Base-by-base conservation (phyloP, 2,329 filamentous ascomycete species). In the Gnomoniopsis smithogilvyi region DNA sequence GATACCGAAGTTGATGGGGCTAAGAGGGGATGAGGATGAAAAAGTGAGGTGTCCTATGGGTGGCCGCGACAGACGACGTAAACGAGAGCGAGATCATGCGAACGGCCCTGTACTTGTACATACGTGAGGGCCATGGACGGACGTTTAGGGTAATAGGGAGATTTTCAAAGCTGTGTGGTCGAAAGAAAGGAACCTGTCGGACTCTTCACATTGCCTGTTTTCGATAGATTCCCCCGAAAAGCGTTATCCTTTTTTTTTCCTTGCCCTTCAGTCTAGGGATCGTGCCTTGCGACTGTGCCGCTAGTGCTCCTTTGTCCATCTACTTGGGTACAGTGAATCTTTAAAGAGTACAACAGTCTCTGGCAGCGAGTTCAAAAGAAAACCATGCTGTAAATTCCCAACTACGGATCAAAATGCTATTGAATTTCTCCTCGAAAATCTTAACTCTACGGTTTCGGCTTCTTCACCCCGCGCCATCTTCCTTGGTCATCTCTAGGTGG, bases 211-310 rank as follows among this genome's bases (percentile, higher is more conserved):
- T 38, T 21, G 34, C 17, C 30, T 50, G 38, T 22, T 46, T 46
- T 46, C 24, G 51, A 48, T 62, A 62, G 58, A 62, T 61, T 60
- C 56, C 57, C 58, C 45, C 58, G 17, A 36, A n/a, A 45, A 54
- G 58, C 58, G 51, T 55, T 61, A 34, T 43, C 56, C 47, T 61
- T 56, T 54, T 24, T 51, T 51, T 62, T 41, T n/a, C n/a, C n/a
- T n/a, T 14, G 33, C 48, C 47, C 56, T 38, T 59, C 52, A 52
- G 55, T 47, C 22, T 56, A 58, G 22, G 59, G 59, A 62, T 52
- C 56, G 4, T 30, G 36, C 56, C 59, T 33, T 59, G 51, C 30
- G 43, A 51, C 48, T 51, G 41, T 54, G 56, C 51, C 43, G 56
- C n/a, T 41, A 54, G 50, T 60, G 48, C 36, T 41, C 26, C 24